Percentiles rank a stretch among this genome's conserved stretches.
These are phyloP conservation scores for Rubroboletus pulcherrimus DNA, from an alignment of 768 basidiomycete genomes.

Conservation along the genomic window DNA sequence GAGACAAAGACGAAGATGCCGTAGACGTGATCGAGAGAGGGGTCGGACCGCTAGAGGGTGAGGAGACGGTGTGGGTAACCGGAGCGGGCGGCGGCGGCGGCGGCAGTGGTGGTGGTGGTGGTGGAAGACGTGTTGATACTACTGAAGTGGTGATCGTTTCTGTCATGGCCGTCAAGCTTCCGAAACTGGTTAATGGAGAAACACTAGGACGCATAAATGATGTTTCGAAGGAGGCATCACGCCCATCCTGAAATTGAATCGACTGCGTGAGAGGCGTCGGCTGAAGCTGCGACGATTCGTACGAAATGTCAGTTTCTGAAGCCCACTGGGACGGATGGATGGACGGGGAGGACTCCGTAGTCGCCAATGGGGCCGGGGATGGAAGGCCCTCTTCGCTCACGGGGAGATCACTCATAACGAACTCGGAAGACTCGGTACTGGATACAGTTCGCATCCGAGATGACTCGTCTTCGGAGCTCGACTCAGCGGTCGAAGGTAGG, in stretches of 20 bases:
- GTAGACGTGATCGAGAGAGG: constrained; percentile 31
- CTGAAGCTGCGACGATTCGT: constrained; percentile 70
- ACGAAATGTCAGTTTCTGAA: constrained; percentile 61
- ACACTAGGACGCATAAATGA: constrained; percentile 67
- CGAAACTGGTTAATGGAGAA: constrained; percentile 31
- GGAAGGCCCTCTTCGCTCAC: constrained; percentile 29
- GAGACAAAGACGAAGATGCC: constrained; percentile 29
- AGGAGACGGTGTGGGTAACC: constrained; percentile 17
- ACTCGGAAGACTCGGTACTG: constrained; percentile 40
- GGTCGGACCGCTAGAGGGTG: constrained; percentile 34
- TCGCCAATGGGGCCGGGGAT: constrained; percentile 33
- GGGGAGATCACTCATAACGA: constrained; percentile 24
- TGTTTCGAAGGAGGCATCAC: constrained; percentile 68
- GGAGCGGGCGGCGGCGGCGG: constrained; percentile 20
- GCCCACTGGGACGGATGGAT: constrained; percentile 52
- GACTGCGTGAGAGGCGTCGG: constrained; percentile 64
- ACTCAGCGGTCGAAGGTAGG: constrained; percentile 31
- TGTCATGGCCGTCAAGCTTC: constrained; percentile 33
- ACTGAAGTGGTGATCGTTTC: constrained; percentile 30
- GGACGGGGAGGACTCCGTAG: constrained; percentile 37
- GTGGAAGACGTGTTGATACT: constrained; percentile 5
- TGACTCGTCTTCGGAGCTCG: constrained; percentile 30
- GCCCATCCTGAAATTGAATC: constrained; percentile 50
- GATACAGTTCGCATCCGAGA: constrained; percentile 37
- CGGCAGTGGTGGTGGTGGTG: neutral